Base-by-base conservation (phyloP, 345 rosid genomes). In the Corchorus olitorius region DNA sequence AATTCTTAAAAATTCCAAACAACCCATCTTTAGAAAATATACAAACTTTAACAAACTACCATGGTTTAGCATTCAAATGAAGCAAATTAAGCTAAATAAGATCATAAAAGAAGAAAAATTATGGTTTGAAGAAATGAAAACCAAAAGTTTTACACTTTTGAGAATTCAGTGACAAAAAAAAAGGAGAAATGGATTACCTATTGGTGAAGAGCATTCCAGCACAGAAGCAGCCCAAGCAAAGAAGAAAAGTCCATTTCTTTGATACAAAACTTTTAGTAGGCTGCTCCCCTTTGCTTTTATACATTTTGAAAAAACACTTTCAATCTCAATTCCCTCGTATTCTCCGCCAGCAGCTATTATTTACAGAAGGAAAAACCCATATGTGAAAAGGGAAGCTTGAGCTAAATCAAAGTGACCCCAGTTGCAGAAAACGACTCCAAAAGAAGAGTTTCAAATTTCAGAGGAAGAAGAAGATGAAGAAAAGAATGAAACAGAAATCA, bases 141-240 rank as follows among this genome's bases (percentile, higher is more conserved):
- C 45, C 68, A 60, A 73, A 61, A 60, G 17, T 48, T 49, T 16
- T n/a, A 10, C 48, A 10, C 27, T 53, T 61, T 73, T 60, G 56
- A 61, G 20, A 75, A 75, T 35, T 37, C 70, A 76, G 53, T 9
- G 54, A 20, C 12, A 55, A 39, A 43, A 4, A 4, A 17, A 15
- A 11, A 50, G 17, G 52, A 56, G 37, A 37, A 22, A 62, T 10
- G 11, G 15, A 56, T 75, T 87, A 95, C 99, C 99, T 91, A 78
- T 88, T 88, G 22, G 97, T 90, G 88, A 93, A 89, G 86, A 95
- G 82, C 78, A 93, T 84, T 13, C 98, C 99, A 56, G 89, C 89
- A 81, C 89, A 93, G 89, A 95, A 95, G 77, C 94, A 84, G 14
- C 85, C 89, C 61, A 92, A 74, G 71, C 99, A 93, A 77, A 95